These are phyloP conservation scores for Pseudogymnoascus sp. DNA, from an alignment of 2,329 filamentous ascomycete species.

Conservation along the genomic window DNA sequence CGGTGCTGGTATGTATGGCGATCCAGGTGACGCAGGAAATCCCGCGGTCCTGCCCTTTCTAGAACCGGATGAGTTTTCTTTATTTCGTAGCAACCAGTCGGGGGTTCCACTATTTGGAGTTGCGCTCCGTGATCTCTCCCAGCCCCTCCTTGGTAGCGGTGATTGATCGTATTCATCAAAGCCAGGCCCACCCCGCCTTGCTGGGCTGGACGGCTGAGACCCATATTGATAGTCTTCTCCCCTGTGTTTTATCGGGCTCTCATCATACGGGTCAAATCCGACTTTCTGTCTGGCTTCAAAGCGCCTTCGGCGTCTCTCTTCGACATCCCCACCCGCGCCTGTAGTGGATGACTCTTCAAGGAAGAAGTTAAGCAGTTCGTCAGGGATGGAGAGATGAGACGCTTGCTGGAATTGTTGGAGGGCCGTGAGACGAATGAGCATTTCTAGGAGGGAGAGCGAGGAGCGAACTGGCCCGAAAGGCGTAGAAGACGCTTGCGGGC, in stretches of 20 bases:
- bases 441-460: conserved; percentile 64
- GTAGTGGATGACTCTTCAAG: conserved; percentile 59
- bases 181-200: background rate
- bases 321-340: conserved; percentile 54
- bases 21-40: conserved; percentile 17
- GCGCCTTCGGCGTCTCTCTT: conserved; percentile 51
- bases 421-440: conserved; percentile 61
- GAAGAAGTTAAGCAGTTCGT: conserved; percentile 69
- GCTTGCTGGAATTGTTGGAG: conserved; percentile 69
- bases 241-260: conserved; percentile 54
- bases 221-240: conserved; percentile 53
- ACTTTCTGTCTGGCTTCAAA: conserved; percentile 53
- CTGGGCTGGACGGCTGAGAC: background rate
- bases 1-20: conserved; percentile 20
- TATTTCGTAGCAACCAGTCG: conserved; percentile 12
- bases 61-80: conserved; percentile 13
- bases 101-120: conserved; percentile 1
- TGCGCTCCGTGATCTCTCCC: background rate
- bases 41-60: background rate
- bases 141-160: background rate
- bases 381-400: conserved; percentile 61
- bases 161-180: background rate
- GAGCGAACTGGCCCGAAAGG: conserved; percentile 49
- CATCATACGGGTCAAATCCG: conserved; percentile 65
- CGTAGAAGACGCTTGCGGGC: conserved; percentile 24